These are phyloP conservation scores for Annulohypoxylon nitens DNA, from an alignment of 495 filamentous ascomycete genomes.

Conservation along the genomic window DNA sequence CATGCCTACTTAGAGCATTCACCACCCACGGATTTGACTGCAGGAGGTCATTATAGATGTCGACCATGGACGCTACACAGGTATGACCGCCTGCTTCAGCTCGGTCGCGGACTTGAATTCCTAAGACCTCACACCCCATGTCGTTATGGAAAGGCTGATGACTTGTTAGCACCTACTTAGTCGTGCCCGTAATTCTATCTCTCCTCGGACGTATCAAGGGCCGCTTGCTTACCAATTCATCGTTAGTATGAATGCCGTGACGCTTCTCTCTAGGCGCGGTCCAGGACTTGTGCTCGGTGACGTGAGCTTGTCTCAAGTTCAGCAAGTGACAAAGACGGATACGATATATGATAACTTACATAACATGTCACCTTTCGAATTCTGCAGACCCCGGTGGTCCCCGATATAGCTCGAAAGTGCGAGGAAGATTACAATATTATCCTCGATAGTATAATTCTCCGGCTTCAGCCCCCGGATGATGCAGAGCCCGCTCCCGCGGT, in stretches of 20 bases:
- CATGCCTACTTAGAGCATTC: constrained; percentile 47
- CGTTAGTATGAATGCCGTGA: constrained; percentile 62
- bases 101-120: constrained; percentile 58
- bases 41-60: constrained; percentile 57
- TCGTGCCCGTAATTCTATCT: not conserved
- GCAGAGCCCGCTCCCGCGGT: constrained; percentile 61
- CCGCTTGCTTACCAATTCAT: constrained; percentile 48
- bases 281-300: constrained; percentile 60
- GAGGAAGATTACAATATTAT: constrained; percentile 64
- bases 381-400: constrained; percentile 63
- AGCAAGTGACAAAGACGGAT: constrained; percentile 11
- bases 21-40: constrained; percentile 50
- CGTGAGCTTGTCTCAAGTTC: constrained; percentile 53
- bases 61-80: constrained; percentile 57
- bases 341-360: constrained; percentile 50
- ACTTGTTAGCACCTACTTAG: constrained; percentile 11
- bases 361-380: constrained; percentile 60
- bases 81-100: constrained; percentile 57
- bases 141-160: constrained; percentile 60
- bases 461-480: constrained; percentile 64
- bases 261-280: constrained; percentile 56
- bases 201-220: not conserved
- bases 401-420: constrained; percentile 66
- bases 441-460: constrained; percentile 56
- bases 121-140: constrained; percentile 58